These are phyloP conservation scores for Sugiyamaella paludigena DNA, from an alignment of 1,139 yeast genomes.

Conservation along the genomic window DNA sequence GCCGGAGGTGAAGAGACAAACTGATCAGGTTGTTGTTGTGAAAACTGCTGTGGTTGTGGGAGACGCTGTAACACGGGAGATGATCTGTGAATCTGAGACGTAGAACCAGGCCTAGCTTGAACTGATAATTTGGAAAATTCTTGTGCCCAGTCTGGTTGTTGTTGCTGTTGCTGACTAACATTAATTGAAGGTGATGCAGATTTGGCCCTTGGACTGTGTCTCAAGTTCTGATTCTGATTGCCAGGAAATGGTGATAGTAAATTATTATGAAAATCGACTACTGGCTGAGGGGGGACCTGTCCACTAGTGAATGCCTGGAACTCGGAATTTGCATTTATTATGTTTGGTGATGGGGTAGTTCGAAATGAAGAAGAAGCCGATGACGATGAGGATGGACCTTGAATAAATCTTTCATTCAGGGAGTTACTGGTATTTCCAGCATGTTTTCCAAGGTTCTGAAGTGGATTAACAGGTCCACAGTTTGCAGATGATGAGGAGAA, in stretches of 20 bases:
- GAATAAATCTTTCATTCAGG: constrained; percentile 29
- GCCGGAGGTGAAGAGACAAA: neutral
- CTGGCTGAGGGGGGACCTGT: neutral
- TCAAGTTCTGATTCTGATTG: neutral
- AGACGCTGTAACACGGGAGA: constrained; percentile 7
- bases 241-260: neutral
- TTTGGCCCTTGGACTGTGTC: neutral
- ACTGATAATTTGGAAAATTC: constrained; percentile 19
- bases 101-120: neutral
- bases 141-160: constrained; percentile 16
- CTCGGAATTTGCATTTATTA: constrained; percentile 9
- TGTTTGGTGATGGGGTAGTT: constrained; percentile 6
- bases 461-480: constrained; percentile 40
- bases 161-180: constrained; percentile 9
- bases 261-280: constrained; percentile 1
- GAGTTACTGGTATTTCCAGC: constrained; percentile 29
- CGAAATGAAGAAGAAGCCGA: constrained; percentile 4
- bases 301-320: constrained; percentile 12
- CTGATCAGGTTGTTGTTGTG: neutral
- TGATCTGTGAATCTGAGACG: constrained; percentile 1
- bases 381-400: constrained; percentile 2
- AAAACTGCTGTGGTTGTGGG: neutral
- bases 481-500: constrained; percentile 12
- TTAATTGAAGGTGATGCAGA: neutral
- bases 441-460: constrained; percentile 34